These are phyloP conservation scores for Nigrospora sphaerica DNA, from an alignment of 2,329 filamentous ascomycete species.

Conservation along the genomic window DNA sequence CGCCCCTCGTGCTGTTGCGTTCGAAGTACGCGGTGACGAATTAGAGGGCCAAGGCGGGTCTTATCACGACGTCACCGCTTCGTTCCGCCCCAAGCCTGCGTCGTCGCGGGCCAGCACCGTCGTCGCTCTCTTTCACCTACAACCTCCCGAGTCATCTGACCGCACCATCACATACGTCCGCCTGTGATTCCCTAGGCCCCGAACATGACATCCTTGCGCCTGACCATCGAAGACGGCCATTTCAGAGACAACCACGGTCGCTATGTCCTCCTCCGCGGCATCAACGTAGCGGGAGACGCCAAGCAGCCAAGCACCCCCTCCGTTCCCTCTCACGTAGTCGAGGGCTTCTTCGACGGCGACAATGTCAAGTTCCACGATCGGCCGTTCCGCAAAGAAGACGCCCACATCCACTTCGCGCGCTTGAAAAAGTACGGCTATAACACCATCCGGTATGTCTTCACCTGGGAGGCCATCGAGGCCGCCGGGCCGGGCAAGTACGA, in stretches of 20 bases:
- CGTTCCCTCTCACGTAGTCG: slow-evolving; percentile 68
- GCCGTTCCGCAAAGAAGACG: slow-evolving; percentile 77
- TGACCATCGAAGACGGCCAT: slow-evolving; percentile 76
- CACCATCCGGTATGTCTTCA: slow-evolving; percentile 92
- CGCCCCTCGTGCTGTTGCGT: no score
- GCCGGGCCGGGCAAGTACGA: slow-evolving; percentile 87
- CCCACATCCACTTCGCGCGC: slow-evolving; percentile 77
- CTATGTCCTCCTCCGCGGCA: slow-evolving; percentile 83
- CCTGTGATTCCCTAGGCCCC: background rate
- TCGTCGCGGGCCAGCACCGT: no score
- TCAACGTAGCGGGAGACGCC: slow-evolving; percentile 86
- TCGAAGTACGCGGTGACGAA: no score
- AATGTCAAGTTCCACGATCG: slow-evolving; percentile 81
- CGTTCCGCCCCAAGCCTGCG: no score
- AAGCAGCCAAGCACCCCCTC: slow-evolving; percentile 82
- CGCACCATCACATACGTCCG: no score
- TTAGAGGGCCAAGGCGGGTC: no score
- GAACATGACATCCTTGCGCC: slow-evolving; percentile 50
- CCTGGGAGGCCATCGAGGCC: slow-evolving; percentile 98
- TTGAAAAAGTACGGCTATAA: slow-evolving; percentile 91
- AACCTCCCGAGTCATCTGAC: no score
- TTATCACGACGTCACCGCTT: no score
- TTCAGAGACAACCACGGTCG: slow-evolving; percentile 79
- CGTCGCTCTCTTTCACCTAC: no score
- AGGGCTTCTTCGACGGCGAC: slow-evolving; percentile 89